These are phyloP conservation scores for Wallacemonas sp. DNA, from an alignment of 208 protist genomes.

Conservation along the genomic window DNA sequence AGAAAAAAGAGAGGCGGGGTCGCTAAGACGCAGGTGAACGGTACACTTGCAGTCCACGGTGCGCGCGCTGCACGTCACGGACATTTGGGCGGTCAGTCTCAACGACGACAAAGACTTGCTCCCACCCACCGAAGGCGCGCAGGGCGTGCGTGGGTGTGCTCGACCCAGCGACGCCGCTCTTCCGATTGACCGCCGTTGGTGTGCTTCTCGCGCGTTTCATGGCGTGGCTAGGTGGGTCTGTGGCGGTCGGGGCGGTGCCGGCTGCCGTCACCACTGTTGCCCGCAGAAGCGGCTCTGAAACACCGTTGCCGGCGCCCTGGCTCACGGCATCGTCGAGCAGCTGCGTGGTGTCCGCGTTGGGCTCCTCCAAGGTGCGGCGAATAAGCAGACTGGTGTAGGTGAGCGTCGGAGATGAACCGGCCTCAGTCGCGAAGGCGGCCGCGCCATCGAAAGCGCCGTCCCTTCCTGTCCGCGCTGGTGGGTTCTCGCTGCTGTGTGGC, in stretches of 20 bases:
- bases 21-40: background rate
- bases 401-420: too few relatives aligned
- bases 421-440: too few relatives aligned
- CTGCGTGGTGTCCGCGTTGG: too few relatives aligned
- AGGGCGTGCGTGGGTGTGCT: slow-evolving; percentile 17
- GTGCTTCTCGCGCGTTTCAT: background rate
- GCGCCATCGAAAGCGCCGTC: too few relatives aligned
- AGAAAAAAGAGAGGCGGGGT: background rate
- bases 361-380: background rate
- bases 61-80: slow-evolving; percentile 35
- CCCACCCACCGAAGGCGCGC: slow-evolving; percentile 56
- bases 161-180: background rate
- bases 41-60: slow-evolving; percentile 31
- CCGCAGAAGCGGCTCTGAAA: background rate
- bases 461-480: too few relatives aligned
- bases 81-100: slow-evolving; percentile 46
- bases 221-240: background rate
- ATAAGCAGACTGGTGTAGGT: background rate
- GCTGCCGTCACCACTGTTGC: background rate
- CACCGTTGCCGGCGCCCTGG: too few relatives aligned
- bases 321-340: too few relatives aligned
- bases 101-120: slow-evolving; percentile 44
- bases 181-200: background rate
- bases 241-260: background rate
- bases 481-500: too few relatives aligned